Conservation (phyloP, 2,329 filamentous ascomycete genomes). For the Aspergillus amoenus region DNA sequence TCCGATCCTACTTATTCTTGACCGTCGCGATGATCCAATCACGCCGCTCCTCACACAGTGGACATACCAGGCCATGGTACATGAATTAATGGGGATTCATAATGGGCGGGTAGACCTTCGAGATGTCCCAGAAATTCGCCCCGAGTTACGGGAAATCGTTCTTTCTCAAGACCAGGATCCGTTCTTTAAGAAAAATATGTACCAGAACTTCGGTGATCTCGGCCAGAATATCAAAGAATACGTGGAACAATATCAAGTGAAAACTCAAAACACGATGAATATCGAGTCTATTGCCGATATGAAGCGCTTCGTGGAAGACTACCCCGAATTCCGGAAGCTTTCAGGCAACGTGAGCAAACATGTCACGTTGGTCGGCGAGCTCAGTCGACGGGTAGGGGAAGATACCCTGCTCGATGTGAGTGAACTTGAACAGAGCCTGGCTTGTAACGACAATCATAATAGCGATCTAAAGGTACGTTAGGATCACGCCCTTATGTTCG, state of each 20-base stretch:
- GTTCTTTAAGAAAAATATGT: conserved; percentile 99
- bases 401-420: conserved; percentile 93
- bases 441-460: conserved; percentile 93
- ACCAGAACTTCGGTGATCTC: conserved; percentile 92
- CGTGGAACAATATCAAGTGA: conserved; percentile 95
- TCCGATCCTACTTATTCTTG: conserved; percentile 84
- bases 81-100: conserved; percentile 88
- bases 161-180: conserved; percentile 95
- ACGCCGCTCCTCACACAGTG: conserved; percentile 94
- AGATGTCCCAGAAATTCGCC: conserved; percentile 76
- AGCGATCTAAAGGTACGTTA: conserved; percentile 76
- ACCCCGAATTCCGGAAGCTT: conserved; percentile 94
- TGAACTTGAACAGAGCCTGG: conserved; percentile 93
- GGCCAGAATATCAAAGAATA: conserved; percentile 98
- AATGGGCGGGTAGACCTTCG: conserved; percentile 93
- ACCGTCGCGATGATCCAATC: conserved; percentile 90
- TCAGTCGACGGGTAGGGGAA: conserved; percentile 81
- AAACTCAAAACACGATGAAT: conserved; percentile 93
- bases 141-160: conserved; percentile 90
- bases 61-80: conserved; percentile 99
- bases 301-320: conserved; percentile 99
- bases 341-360: conserved; percentile 99
- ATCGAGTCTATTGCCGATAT: conserved; percentile 97
- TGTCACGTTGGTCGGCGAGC: conserved; percentile 89
- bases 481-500: neutral